Conservation (phyloP, 2,329 filamentous ascomycete genomes). For the Diaporthe nobilis region DNA sequence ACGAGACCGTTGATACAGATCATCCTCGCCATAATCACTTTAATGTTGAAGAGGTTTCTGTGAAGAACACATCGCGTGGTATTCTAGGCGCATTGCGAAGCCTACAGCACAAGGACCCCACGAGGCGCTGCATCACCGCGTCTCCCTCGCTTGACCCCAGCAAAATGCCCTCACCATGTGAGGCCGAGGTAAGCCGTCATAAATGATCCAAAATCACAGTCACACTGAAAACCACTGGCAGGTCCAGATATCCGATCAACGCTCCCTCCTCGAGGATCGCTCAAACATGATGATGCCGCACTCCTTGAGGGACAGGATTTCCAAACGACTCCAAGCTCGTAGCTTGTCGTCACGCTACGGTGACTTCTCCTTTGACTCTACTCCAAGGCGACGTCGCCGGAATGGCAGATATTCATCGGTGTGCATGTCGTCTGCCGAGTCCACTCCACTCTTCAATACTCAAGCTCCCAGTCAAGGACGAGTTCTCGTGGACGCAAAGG, state of each 20-base stretch:
- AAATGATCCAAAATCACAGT: background rate
- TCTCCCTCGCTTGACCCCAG: background rate
- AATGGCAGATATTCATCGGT: conserved; percentile 14
- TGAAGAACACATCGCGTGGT: background rate
- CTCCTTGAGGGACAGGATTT: conserved; percentile 14
- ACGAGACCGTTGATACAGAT: background rate
- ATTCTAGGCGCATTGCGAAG: background rate
- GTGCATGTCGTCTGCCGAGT: conserved; percentile 19
- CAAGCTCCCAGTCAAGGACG: background rate
- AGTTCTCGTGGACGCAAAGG: background rate
- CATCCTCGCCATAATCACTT: background rate
- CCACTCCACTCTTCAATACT: background rate
- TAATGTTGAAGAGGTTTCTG: too few relatives aligned
- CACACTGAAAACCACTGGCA: background rate
- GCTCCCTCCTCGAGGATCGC: conserved; percentile 7
- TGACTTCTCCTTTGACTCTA: background rate
- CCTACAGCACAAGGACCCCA: background rate
- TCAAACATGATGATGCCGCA: background rate
- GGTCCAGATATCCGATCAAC: background rate
- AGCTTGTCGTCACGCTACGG: background rate
- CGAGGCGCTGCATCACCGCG: background rate
- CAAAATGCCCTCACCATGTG: background rate
- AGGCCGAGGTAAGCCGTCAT: background rate
- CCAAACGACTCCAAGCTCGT: background rate
- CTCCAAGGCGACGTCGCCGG: background rate